A percentile compares a stretch with the other conserved stretches of the same genome.
Conservation (phyloP, 1,139 yeast species). For the Diutina siamensis region DNA sequence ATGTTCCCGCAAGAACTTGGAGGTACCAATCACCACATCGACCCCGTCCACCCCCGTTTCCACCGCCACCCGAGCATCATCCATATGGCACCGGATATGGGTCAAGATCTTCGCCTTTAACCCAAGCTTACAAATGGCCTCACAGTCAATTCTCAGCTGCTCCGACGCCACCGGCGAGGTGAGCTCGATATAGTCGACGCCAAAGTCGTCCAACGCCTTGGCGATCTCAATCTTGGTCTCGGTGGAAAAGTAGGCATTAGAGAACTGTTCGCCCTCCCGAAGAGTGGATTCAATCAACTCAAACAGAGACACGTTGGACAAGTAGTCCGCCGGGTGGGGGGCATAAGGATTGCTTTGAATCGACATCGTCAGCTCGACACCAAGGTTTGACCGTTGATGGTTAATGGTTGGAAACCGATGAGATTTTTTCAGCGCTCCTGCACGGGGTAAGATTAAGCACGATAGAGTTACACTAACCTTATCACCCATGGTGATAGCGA, state of each 20-base stretch:
- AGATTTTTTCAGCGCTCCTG: too few relatives aligned
- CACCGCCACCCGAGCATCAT: slow-evolving; percentile 93
- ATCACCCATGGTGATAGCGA: too few relatives aligned
- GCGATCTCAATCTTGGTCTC: slow-evolving; percentile 97
- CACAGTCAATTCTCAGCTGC: slow-evolving; percentile 88
- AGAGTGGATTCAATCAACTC: slow-evolving; percentile 91
- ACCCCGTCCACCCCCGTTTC: slow-evolving; percentile 99
- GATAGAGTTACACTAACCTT: too few relatives aligned
- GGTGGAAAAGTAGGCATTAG: slow-evolving; percentile 90
- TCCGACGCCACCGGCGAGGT: slow-evolving; percentile 97
- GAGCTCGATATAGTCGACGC: slow-evolving; percentile 94
- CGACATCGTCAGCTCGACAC: not conserved
- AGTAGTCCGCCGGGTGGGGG: slow-evolving; percentile 85
- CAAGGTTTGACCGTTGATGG: too few relatives aligned
- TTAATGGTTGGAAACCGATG: too few relatives aligned
- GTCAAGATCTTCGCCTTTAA: slow-evolving; percentile 87
- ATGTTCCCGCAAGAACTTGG: slow-evolving; percentile 87
- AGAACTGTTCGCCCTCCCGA: slow-evolving; percentile 98
- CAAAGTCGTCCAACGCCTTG: slow-evolving; percentile 93
- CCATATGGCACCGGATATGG: slow-evolving; percentile 97
- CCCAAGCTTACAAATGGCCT: slow-evolving; percentile 95
- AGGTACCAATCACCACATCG: slow-evolving; percentile 96
- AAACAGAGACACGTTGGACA: slow-evolving; percentile 82
- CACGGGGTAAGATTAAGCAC: too few relatives aligned
- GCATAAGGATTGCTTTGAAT: slow-evolving; percentile 72